Conservation (phyloP, 257 asterid species). For the Eucommia ulmoides region DNA sequence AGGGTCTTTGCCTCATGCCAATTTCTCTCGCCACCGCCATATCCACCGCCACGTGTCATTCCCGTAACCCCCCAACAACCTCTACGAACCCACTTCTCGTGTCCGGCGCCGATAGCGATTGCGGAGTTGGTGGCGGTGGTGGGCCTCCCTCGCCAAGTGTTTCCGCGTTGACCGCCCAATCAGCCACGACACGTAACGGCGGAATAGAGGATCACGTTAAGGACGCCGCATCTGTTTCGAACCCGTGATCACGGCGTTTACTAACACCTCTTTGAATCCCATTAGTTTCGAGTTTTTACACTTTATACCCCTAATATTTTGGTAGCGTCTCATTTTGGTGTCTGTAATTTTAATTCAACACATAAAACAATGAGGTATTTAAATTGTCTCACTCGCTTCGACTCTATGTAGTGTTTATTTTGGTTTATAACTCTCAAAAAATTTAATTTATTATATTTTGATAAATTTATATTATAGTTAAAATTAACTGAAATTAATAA, state of each 20-base stretch:
- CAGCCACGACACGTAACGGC: slow-evolving; percentile 36
- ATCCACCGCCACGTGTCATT: not conserved
- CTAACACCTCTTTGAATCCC: not conserved
- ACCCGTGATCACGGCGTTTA: slow-evolving; percentile 4
- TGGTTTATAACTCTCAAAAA: no score
- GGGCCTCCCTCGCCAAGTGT: slow-evolving; percentile 63
- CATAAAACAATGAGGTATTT: no score
- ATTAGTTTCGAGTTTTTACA: no score
- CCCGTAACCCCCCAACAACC: not conserved
- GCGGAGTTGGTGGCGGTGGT: slow-evolving; percentile 20
- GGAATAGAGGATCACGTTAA: not conserved
- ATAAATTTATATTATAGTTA: no score
- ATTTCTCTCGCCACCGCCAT: not conserved
- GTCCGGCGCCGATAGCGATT: slow-evolving; percentile 9
- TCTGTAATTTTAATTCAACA: no score
- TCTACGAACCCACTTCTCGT: slow-evolving; percentile 17
- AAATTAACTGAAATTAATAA: no score
- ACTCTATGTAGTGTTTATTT: no score
- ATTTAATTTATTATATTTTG: no score
- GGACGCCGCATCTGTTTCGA: not conserved
- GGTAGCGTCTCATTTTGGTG: no score
- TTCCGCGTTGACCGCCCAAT: slow-evolving; percentile 65
- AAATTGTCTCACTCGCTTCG: no score
- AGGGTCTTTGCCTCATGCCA: not conserved
- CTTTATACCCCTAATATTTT: no score